phyloP scores from a whole-genome alignment of 2,329 filamentous ascomycete species.

The Colletotrichum scovillei region DNA sequence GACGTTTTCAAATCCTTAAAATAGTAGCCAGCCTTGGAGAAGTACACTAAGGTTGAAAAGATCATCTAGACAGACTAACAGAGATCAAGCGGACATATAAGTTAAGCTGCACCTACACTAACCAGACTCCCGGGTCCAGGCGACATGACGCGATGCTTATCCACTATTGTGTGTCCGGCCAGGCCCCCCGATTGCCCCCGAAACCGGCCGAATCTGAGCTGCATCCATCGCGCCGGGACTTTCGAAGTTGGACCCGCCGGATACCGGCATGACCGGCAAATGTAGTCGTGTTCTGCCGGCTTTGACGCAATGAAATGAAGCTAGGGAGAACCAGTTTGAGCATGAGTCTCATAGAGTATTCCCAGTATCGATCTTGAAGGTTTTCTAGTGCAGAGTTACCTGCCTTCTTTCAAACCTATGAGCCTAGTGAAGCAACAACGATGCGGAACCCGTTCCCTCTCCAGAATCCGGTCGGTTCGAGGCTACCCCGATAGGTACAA shows the following conservation, averaged over 20 bases:
- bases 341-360: no score
- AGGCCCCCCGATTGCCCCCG: neutral
- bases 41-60: no score
- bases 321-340: neutral
- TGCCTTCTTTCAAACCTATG: no score
- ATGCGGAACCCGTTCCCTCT: conserved; percentile 13
- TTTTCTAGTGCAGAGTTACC: no score
- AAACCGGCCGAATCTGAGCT: neutral
- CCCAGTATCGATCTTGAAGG: no score
- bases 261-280: neutral
- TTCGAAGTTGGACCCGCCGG: neutral
- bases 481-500: conserved; percentile 21
- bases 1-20: neutral
- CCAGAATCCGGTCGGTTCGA: conserved; percentile 18
- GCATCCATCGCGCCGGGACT: neutral
- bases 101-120: no score
- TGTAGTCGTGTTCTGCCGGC: neutral
- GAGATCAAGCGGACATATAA: neutral
- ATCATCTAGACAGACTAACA: neutral
- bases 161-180: conserved; percentile 1
- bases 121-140: no score
- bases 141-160: conserved; percentile 9
- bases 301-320: neutral
- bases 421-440: neutral
- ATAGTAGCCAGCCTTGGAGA: neutral